Conservation (phyloP, 2,329 filamentous ascomycete genomes). For the Rhynchosporium agropyri region DNA sequence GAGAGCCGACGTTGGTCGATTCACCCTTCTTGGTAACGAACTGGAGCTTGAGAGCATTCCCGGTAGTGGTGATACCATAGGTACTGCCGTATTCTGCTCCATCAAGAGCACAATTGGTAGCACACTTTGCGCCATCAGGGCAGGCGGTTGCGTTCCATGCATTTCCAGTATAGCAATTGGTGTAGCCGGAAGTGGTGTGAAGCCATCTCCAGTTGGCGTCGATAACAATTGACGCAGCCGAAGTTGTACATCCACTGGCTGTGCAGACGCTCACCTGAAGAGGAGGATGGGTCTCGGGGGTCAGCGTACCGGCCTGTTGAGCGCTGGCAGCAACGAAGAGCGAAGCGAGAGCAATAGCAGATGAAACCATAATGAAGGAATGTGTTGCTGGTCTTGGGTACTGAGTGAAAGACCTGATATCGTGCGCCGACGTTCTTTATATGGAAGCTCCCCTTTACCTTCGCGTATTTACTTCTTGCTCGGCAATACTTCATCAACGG, state of each 20-base stretch:
- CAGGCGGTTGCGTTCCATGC: constrained; percentile 48
- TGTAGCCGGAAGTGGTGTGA: constrained; percentile 49
- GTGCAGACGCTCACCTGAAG: constrained; percentile 57
- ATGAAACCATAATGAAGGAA: constrained; percentile 38
- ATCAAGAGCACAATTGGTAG: constrained; percentile 55
- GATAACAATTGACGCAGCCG: constrained; percentile 53
- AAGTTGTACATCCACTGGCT: constrained; percentile 50
- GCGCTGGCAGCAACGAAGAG: constrained; percentile 49
- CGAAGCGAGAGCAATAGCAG: constrained; percentile 47
- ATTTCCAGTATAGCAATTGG: constrained; percentile 49
- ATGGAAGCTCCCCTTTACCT: constrained; percentile 21
- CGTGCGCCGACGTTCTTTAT: constrained; percentile 31
- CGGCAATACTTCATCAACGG: constrained; percentile 11
- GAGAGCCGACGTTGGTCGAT: constrained; percentile 53
- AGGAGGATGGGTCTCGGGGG: constrained; percentile 54
- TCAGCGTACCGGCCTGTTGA: constrained; percentile 53
- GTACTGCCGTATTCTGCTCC: constrained; percentile 56
- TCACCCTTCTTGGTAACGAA: constrained; percentile 56
- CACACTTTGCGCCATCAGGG: constrained; percentile 49
- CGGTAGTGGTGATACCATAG: constrained; percentile 58
- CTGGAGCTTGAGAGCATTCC: constrained; percentile 56
- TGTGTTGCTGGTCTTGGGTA: constrained; percentile 23
- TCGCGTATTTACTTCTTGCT: constrained; percentile 9
- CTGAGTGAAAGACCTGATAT: constrained; percentile 21
- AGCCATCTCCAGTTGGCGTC: constrained; percentile 64